A percentile compares a stretch with the other conserved stretches of the same genome.
These are phyloP conservation scores for Ganoderma sp. DNA, from an alignment of 1,284 basidiomycete species.

Conservation along the genomic window DNA sequence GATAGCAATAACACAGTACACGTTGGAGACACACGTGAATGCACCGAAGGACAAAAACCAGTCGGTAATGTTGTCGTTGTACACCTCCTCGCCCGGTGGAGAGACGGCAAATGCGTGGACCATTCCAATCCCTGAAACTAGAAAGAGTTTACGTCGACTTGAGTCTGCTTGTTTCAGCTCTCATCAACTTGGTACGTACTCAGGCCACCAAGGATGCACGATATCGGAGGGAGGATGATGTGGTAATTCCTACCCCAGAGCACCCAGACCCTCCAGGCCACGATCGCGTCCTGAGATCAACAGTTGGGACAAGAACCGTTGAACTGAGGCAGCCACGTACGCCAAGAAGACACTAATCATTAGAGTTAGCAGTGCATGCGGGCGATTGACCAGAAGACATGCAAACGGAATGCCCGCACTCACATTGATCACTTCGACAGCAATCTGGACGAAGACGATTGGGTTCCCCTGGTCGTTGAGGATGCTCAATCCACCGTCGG, in stretches of 20 bases:
- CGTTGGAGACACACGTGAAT: slow-evolving; percentile 14
- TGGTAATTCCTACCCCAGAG: slow-evolving; percentile 7
- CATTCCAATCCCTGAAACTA: slow-evolving; percentile 9
- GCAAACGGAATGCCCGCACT: neutral
- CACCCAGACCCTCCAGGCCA: slow-evolving; percentile 15
- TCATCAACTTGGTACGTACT: slow-evolving; percentile 1
- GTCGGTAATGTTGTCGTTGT: neutral
- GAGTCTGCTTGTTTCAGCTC: neutral
- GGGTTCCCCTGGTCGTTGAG: slow-evolving; percentile 13
- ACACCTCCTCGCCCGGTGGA: slow-evolving; percentile 1
- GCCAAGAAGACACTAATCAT: slow-evolving; percentile 4
- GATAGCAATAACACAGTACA: slow-evolving; percentile 10
- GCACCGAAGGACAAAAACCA: slow-evolving; percentile 14
- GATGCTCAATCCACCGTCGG: slow-evolving; percentile 3
- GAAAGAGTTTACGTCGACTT: neutral
- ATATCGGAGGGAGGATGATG: neutral
- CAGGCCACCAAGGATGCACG: slow-evolving; percentile 10
- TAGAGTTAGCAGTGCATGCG: neutral
- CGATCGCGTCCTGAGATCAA: slow-evolving; percentile 11
- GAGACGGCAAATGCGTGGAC: slow-evolving; percentile 5
- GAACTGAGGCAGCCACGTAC: neutral
- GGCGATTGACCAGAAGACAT: neutral
- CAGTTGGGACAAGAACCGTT: neutral
- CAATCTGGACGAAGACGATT: slow-evolving; percentile 9
- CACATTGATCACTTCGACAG: slow-evolving; percentile 16